These are phyloP conservation scores for Catharanthus roseus DNA, from an alignment of 257 asterid genomes.

Conservation along the genomic window DNA sequence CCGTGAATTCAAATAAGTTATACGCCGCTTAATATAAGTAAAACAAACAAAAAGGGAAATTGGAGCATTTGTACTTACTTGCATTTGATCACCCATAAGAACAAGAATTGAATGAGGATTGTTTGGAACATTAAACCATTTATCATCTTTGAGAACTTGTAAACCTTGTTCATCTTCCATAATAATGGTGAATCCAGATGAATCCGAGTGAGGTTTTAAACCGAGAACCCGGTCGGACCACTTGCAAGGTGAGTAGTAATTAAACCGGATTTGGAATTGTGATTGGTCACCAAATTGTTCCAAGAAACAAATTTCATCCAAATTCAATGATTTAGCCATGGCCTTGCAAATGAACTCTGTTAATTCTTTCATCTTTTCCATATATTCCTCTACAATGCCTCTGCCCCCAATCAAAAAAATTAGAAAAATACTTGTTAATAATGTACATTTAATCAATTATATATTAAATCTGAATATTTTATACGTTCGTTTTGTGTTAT, in stretches of 20 bases:
- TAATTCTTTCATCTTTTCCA: conserved; percentile 28
- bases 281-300: conserved; percentile 43
- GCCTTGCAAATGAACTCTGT: conserved; percentile 33
- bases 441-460: too few relatives aligned
- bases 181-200: conserved; percentile 38
- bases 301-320: conserved; percentile 39
- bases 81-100: conserved; percentile 54
- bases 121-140: conserved; percentile 41
- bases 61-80: conserved; percentile 17
- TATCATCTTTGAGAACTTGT: conserved; percentile 35
- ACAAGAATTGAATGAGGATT: conserved; percentile 33
- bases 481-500: too few relatives aligned
- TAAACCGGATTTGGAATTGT: conserved; percentile 32
- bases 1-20: too few relatives aligned
- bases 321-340: conserved; percentile 41
- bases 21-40: too few relatives aligned
- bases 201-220: conserved; percentile 50
- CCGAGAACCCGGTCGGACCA: conserved; percentile 46
- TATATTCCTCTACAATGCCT: conserved; percentile 26
- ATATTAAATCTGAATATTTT: too few relatives aligned
- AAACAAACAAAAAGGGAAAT: too few relatives aligned
- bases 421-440: too few relatives aligned
- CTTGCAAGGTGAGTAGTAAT: conserved; percentile 41
- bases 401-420: too few relatives aligned
- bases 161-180: conserved; percentile 45